Evolutionary conservation across 176 grass and related monocot genomes (phyloP), one percentile per base, ranked within the genome.

Genomic region (Oryza meyeriana): DNA sequence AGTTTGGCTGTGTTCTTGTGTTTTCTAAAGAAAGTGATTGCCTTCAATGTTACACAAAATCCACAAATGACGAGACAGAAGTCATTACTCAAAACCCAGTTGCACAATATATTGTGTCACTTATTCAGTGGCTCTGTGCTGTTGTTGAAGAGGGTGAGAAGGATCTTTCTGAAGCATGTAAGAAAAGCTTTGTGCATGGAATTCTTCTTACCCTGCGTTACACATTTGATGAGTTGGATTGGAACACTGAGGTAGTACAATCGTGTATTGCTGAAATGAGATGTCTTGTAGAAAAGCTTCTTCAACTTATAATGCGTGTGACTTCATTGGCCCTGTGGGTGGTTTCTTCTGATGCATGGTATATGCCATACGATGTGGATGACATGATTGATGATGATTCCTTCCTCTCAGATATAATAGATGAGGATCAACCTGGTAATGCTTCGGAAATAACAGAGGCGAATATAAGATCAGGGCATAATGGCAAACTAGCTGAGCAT

Each of bases 211-310:
- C 95, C 26, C 79, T 95, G 48, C 87, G 92, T 14, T 98, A 98
- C 69, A 95, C 92, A 86, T 98, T 98, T n/a, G 95, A 98, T 86
- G 95, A 98, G 17, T 72, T 98, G 85, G 88, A 98, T 87, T 98
- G 95, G 95, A 89, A 88, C 61, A 95, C 84, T 77, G 66, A 87
- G 48, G 71, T 48, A 25, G 67, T 97, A 31, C 95, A 91, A 68
- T 88, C 79, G 4, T 84, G 84, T 74, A 61, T 88, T 79, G 78
- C 79, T 68, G 92, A 95, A 75, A 85, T 95, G 71, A 98, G 79
- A 87, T 77, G 70, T 66, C 71, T 98, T 36, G 62, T 98, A 78
- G 95, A 91, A 84, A 95, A 83, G 71, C 92, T 98, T 90, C 87
- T 98, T 75, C 90, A 85, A 75, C 90, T 98, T 66, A 93, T 98